phyloP scores from a whole-genome alignment of 2,329 filamentous ascomycete genomes.

The Exserohilum turcica region DNA sequence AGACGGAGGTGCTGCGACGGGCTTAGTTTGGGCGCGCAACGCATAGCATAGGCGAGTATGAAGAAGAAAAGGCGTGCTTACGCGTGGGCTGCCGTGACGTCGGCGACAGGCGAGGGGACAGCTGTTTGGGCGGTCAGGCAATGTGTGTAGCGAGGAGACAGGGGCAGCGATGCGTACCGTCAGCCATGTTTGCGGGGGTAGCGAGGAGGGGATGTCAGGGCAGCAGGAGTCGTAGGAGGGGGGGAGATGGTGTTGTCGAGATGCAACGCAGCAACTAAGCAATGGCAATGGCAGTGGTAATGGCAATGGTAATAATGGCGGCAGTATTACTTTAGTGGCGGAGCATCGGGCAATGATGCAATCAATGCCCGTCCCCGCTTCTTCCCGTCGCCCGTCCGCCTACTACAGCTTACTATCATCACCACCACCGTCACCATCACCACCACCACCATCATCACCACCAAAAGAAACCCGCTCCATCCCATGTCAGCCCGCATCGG shows the following conservation, averaged over 20 bases:
- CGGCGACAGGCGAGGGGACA: conserved; percentile 66
- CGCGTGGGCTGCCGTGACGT: conserved; percentile 55
- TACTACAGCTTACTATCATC: background rate
- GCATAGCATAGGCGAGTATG: background rate
- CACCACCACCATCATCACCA: background rate
- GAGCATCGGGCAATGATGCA: background rate
- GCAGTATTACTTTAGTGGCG: too few relatives aligned
- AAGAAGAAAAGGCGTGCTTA: conserved; percentile 37
- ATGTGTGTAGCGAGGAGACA: background rate
- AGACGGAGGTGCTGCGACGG: conserved; percentile 55
- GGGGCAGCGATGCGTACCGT: conserved; percentile 23
- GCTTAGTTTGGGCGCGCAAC: conserved; percentile 28
- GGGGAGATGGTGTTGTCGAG: background rate
- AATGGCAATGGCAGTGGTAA: too few relatives aligned
- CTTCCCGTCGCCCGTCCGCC: background rate
- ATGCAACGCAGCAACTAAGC: too few relatives aligned
- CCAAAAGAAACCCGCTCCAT: background rate
- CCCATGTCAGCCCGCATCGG: background rate
- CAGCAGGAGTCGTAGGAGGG: background rate
- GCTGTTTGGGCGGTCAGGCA: conserved; percentile 32
- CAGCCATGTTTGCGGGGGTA: conserved; percentile 29
- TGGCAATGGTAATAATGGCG: too few relatives aligned
- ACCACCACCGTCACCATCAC: background rate
- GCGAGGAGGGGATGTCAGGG: background rate
- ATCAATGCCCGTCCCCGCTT: background rate